phyloP scores from a whole-genome alignment of 73 alveolate genomes.

The Tetrahymena borealis region DNA sequence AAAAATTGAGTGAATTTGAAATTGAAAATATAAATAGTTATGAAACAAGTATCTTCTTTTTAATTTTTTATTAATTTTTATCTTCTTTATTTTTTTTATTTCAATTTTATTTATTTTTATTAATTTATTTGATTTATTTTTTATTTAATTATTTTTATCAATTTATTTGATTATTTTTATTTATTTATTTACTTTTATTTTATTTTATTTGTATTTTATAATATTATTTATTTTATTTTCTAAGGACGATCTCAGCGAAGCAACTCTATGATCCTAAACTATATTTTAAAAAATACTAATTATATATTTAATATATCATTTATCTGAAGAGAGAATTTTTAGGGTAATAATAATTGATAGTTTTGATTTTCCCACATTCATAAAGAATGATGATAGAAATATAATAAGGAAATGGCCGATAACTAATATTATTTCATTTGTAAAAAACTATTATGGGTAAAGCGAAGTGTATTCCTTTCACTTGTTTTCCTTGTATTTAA shows the following conservation, averaged over 20 bases:
- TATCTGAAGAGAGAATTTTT: neutral
- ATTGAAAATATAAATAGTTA: neutral
- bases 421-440: neutral
- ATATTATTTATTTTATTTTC: too few species aligned
- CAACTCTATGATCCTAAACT: neutral
- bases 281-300: neutral
- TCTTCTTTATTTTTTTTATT: neutral
- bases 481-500: too few species aligned
- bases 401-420: neutral
- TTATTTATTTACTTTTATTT: neutral
- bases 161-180: neutral
- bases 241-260: neutral
- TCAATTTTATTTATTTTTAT: neutral
- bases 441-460: neutral
- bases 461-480: neutral
- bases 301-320: neutral
- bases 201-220: neutral
- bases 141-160: too few species aligned
- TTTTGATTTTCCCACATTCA: neutral
- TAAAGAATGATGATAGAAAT: neutral
- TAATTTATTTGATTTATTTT: neutral
- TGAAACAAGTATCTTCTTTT: neutral
- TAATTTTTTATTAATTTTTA: neutral
- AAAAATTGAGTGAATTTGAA: neutral
- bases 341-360: neutral